Conservation (phyloP, 2,329 filamentous ascomycete species). For the Fusarium armeniacum region DNA sequence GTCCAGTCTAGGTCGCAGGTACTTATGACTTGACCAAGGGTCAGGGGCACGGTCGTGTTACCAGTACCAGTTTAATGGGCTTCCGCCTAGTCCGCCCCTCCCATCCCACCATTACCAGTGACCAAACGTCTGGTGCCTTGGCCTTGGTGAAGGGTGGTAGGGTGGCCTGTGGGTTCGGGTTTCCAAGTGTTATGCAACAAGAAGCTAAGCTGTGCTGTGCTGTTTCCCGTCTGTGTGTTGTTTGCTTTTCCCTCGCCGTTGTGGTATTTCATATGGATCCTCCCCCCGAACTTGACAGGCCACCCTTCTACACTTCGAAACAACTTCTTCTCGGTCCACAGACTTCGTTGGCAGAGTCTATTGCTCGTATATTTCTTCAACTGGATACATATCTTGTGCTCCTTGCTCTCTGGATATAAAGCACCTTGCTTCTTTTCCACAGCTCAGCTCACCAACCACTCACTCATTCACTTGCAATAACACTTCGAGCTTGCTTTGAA, state of each 20-base stretch:
- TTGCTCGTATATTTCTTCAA: slow-evolving; percentile 47
- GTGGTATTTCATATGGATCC: slow-evolving; percentile 47
- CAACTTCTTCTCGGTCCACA: slow-evolving; percentile 48
- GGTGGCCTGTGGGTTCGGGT: slow-evolving; percentile 15
- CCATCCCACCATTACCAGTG: slow-evolving; percentile 29
- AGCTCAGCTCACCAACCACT: slow-evolving; percentile 40
- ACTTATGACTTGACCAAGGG: slow-evolving; percentile 36
- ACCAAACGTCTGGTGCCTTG: slow-evolving; percentile 31
- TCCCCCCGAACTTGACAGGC: slow-evolving; percentile 30
- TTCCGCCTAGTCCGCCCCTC: slow-evolving; percentile 27
- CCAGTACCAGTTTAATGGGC: slow-evolving; percentile 40
- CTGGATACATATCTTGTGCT: slow-evolving; percentile 38
- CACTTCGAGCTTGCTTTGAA: slow-evolving; percentile 37
- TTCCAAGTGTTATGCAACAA: slow-evolving; percentile 11
- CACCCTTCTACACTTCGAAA: slow-evolving; percentile 44
- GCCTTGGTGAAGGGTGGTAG: slow-evolving; percentile 26
- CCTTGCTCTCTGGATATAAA: slow-evolving; percentile 49
- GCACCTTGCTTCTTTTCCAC: slow-evolving; percentile 42
- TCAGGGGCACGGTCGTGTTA: slow-evolving; percentile 25
- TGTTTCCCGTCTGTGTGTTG: slow-evolving; percentile 36
- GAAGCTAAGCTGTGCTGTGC: slow-evolving; percentile 28
- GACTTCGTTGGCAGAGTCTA: slow-evolving; percentile 72
- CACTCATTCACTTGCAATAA: slow-evolving; percentile 42
- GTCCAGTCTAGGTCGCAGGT: slow-evolving; percentile 40
- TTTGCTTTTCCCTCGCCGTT: slow-evolving; percentile 31